Evolutionary conservation across 148 eudicot genomes (phyloP), one percentile per base, ranked within the genome.

Genomic region (Vaccinium macrocarpon): DNA sequence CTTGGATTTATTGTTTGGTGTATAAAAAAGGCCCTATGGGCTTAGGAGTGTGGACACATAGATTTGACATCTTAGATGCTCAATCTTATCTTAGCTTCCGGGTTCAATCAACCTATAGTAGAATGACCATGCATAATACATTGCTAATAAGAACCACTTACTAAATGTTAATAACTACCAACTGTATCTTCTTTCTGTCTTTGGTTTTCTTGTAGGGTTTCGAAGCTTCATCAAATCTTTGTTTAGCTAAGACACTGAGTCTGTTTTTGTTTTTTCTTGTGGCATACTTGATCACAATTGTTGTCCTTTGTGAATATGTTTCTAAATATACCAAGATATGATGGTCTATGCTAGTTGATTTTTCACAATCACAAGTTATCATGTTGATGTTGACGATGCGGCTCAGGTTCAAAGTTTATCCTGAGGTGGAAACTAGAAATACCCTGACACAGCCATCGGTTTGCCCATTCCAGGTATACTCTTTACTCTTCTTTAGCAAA

Each of bases 381-480:
- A 35, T 46, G 64, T 52, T 75, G 32, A 51, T 73, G 62, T 72
- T 81, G 61, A n/a, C 68, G 75, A 56, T 27, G 57, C 78, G 27
- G 13, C 78, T 80, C 81, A 91, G 93, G 52, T 92, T 95, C 84
- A 92, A 91, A 56, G 96, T 95, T 88, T 92, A 90, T 88, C 99
- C 99, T 49, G 99, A 97, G 85, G 70, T 95, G 83, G 99, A 97
- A 91, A 90, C 90, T 29, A 90, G 95, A 68, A 94, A 87, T 87
- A 79, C 88, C 27, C 83, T 90, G 81, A 90, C 87, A 70, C 90
- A 86, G 32, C 99, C 99, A 80, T 86, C 90, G 49, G 87, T 80
- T 88, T 97, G 98, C 80, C 94, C 91, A 80, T 93, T 97, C 50
- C 74, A 91, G 92, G 93, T 90, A 29, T 78, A 48, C 12, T 76